These are phyloP conservation scores for Pythium graminicola DNA, from an alignment of 352 stramenopile species.

Conservation along the genomic window DNA sequence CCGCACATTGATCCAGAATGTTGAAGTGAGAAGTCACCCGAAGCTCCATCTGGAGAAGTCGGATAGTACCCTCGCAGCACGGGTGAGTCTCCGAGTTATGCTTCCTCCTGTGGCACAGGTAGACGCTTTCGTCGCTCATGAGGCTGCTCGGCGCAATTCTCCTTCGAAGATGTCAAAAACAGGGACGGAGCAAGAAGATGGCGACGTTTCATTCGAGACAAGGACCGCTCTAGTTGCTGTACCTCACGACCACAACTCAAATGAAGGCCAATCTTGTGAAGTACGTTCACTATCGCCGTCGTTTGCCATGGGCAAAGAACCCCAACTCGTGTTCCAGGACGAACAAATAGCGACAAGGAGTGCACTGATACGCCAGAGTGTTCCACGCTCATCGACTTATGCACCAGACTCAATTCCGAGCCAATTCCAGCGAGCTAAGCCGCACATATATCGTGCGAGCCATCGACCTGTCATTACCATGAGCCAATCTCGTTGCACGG, in stretches of 20 bases:
- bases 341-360: background rate
- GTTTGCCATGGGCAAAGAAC: background rate
- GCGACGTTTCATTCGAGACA: background rate
- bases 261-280: background rate
- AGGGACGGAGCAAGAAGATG: background rate
- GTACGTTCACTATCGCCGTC: background rate
- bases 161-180: background rate
- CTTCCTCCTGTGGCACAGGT: constrained; percentile 19
- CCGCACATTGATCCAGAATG: background rate
- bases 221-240: background rate
- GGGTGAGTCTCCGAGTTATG: constrained; percentile 19
- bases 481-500: constrained; percentile 31
- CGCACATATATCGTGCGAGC: constrained; percentile 32
- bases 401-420: constrained; percentile 41
- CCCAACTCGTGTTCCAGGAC: background rate
- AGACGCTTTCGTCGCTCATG: constrained; percentile 6
- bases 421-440: constrained; percentile 48
- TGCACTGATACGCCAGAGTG: background rate
- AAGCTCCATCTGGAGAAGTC: too few species aligned
- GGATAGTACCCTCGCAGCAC: background rate
- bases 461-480: constrained; percentile 23
- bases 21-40: too few species aligned
- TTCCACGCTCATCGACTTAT: constrained; percentile 9
- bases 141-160: background rate
- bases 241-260: background rate